These are phyloP conservation scores for Phytophthora melonis DNA, from an alignment of 352 stramenopile genomes.

Conservation along the genomic window DNA sequence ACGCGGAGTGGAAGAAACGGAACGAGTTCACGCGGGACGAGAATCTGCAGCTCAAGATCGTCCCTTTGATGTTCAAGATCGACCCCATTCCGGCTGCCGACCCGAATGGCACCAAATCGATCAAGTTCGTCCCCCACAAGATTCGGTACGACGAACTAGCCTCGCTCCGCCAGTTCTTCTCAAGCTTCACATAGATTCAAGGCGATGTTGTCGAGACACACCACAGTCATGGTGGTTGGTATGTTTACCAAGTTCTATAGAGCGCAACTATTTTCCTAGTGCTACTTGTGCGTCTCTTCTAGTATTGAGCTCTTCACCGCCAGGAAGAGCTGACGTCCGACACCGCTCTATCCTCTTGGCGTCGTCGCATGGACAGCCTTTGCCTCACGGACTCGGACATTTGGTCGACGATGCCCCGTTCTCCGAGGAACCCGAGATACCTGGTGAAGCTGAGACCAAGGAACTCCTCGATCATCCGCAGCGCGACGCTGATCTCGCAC, in stretches of 20 bases:
- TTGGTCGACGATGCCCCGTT: conserved; percentile 64
- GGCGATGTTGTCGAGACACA: conserved; percentile 6
- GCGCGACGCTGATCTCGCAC: conserved; percentile 65
- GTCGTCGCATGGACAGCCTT: conserved; percentile 18
- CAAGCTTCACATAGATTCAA: conserved; percentile 35
- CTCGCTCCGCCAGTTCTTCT: conserved; percentile 51
- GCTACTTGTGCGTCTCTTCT: neutral
- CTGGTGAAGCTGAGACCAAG: conserved; percentile 71
- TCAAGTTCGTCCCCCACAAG: conserved; percentile 57
- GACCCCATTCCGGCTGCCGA: conserved; percentile 14
- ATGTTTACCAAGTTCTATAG: conserved; percentile 31
- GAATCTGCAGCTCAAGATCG: conserved; percentile 57
- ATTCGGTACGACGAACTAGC: conserved; percentile 62
- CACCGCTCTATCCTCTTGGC: conserved; percentile 22
- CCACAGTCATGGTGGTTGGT: conserved; percentile 9
- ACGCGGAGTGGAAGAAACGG: conserved; percentile 68
- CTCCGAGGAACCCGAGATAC: conserved; percentile 71
- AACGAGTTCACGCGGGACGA: conserved; percentile 69
- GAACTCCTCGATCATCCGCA: conserved; percentile 78
- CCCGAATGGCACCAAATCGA: conserved; percentile 30
- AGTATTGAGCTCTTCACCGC: conserved; percentile 9
- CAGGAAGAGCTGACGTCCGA: conserved; percentile 18
- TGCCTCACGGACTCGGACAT: conserved; percentile 22
- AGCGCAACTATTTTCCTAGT: conserved; percentile 21
- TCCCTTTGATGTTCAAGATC: conserved; percentile 65